A percentile compares a stretch with the other conserved stretches of the same genome.
Conservation (phyloP, 495 filamentous ascomycete species). For the Talaromyces adpressus region DNA sequence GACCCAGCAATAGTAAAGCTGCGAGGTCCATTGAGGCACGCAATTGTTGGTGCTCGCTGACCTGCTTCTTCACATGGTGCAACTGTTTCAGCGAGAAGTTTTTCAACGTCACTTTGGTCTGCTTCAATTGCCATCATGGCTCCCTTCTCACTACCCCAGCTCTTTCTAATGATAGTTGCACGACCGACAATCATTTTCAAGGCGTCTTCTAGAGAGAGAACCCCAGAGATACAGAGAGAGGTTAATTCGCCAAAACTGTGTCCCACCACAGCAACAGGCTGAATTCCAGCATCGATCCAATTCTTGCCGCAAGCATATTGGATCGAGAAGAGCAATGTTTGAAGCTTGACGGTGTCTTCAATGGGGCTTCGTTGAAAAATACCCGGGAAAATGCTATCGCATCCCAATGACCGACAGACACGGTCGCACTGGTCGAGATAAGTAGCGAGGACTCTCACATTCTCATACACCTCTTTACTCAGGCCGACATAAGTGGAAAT, state of each 20-base stretch:
- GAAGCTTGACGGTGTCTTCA: conserved; percentile 33
- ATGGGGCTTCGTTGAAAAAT: conserved; percentile 39
- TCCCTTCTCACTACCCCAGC: conserved; percentile 35
- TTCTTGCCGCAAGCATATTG: conserved; percentile 30
- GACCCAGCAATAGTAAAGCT: conserved; percentile 41
- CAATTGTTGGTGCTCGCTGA: conserved; percentile 22
- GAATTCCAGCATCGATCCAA: conserved; percentile 32
- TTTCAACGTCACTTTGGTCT: conserved; percentile 6
- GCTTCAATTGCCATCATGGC: conserved; percentile 34
- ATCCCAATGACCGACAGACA: conserved; percentile 17
- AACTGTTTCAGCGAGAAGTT: conserved; percentile 17
- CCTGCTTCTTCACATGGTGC: not conserved
- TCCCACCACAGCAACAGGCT: conserved; percentile 28
- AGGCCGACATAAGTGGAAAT: conserved; percentile 36
- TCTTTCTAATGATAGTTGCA: conserved; percentile 26
- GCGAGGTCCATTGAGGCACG: conserved; percentile 43
- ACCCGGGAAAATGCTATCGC: conserved; percentile 33
- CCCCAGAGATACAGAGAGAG: conserved; percentile 20
- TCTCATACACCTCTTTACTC: conserved; percentile 26
- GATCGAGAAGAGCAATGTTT: conserved; percentile 28
- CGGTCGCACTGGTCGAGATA: conserved; percentile 35
- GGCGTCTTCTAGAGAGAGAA: conserved; percentile 19
- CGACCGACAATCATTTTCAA: conserved; percentile 30
- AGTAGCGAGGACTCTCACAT: conserved; percentile 22
- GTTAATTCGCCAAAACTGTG: conserved; percentile 36